Base-by-base conservation (phyloP, 345 rosid species). In the Linum lewisii region DNA sequence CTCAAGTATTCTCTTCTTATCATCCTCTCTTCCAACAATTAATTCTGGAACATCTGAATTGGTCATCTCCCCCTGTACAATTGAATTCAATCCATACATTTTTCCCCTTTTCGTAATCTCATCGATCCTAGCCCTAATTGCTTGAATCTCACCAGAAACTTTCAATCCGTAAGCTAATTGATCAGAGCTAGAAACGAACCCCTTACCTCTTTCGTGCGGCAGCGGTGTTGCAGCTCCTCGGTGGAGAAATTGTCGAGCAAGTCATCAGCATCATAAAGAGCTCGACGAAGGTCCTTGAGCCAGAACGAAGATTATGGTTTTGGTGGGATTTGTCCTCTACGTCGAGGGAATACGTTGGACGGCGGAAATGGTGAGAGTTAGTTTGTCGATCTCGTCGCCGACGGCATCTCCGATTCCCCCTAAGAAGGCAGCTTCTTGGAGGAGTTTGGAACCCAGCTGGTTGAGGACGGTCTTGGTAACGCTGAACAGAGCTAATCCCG, bases 231-330 rank as follows among this genome's bases (percentile, higher is more conserved):
- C 54, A n/a, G 24, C 21, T 24, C 47, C 36, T 62, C 21, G 47
- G 57, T 62, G n/a, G 50, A 36, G 23, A 62, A 19, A 19, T 62
- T 57, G 51, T 62, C 65, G 10, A 62, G 57, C 24, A 51, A 26
- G 47, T 54, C 49, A 4, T 52, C 55, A 20, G 21, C 24, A 18
- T 19, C 24, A 52, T 52, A 52, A 52, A 19, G 7, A 4, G 32
- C 57, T 19, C 51, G 57, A 29, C 52, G 11, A 14, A 62, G 57
- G n/a, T 18, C 23, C 19, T 36, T 23, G 22, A 62, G 47, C 65
- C 65, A 62, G 8, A 62, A 6, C 5, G 13, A 4, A 26, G 26
- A 26, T 42, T 24, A 4, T 51, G 21, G 20, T 24, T 36, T 32
- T n/a, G 25, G 14, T 25, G 23, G 7, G 32, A 37, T 42, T 24